These are phyloP conservation scores for Candida succiphila DNA, from an alignment of 805 yeast species.

Conservation along the genomic window DNA sequence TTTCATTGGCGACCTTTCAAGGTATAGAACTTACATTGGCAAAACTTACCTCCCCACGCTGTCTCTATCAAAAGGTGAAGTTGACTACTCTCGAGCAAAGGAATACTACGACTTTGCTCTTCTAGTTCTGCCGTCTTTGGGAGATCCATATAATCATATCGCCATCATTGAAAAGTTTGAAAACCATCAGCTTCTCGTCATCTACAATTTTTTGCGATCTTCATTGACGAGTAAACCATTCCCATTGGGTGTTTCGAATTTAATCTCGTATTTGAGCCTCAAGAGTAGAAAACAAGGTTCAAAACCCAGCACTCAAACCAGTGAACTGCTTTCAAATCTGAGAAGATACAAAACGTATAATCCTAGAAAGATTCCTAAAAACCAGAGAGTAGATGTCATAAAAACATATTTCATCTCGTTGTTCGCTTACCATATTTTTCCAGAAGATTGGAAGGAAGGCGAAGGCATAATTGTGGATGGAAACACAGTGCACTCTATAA, in stretches of 20 bases:
- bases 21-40: conserved; percentile 44
- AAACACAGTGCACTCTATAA: conserved; percentile 18
- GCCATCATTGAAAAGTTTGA: conserved; percentile 45
- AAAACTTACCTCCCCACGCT: conserved; percentile 27
- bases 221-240: conserved; percentile 42
- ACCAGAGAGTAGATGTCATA: conserved; percentile 20
- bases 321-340: conserved; percentile 9
- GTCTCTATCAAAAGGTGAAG: conserved; percentile 23
- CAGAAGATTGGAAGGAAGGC: conserved; percentile 26
- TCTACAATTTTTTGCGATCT: conserved; percentile 47
- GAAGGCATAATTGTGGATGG: conserved; percentile 20
- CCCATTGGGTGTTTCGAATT: conserved; percentile 35
- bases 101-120: conserved; percentile 43
- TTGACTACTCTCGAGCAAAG: conserved; percentile 33
- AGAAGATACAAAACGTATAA: conserved; percentile 15
- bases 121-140: conserved; percentile 52
- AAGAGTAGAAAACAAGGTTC: too few relatives aligned
- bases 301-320: not conserved
- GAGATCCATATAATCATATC: conserved; percentile 55
- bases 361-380: conserved; percentile 20
- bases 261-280: conserved; percentile 26
- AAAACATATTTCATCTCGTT: conserved; percentile 22
- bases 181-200: conserved; percentile 36
- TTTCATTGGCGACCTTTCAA: conserved; percentile 47
- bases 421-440: conserved; percentile 28